These are phyloP conservation scores for Calonectria naviculata DNA, from an alignment of 2,329 filamentous ascomycete species.

Conservation along the genomic window DNA sequence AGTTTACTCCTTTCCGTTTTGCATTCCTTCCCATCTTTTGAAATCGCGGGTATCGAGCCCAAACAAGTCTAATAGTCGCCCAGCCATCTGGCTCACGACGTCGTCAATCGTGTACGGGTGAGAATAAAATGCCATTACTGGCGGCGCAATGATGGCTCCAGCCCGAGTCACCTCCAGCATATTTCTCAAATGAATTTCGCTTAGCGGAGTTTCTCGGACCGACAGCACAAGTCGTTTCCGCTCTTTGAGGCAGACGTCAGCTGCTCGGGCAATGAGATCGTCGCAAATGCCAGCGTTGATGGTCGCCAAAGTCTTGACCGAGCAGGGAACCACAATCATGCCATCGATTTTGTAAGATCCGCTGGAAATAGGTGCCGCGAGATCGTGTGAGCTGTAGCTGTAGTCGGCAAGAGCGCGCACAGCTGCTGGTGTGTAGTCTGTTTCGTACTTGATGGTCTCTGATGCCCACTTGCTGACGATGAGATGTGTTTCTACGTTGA, in stretches of 20 bases:
- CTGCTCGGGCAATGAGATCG: slow-evolving; percentile 57
- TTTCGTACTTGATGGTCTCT: slow-evolving; percentile 33
- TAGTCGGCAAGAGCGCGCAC: slow-evolving; percentile 27
- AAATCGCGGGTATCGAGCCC: slow-evolving; percentile 53
- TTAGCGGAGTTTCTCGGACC: slow-evolving; percentile 58
- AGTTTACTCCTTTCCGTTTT: background rate
- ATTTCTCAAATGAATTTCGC: slow-evolving; percentile 58
- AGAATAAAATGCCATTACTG: slow-evolving; percentile 58
- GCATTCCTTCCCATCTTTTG: slow-evolving; percentile 46
- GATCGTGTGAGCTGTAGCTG: slow-evolving; percentile 29
- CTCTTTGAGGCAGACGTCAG: slow-evolving; percentile 61
- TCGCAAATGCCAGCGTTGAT: slow-evolving; percentile 56
- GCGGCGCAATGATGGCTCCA: slow-evolving; percentile 57
- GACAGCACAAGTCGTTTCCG: slow-evolving; percentile 51
- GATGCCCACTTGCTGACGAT: slow-evolving; percentile 34
- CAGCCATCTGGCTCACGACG: slow-evolving; percentile 57
- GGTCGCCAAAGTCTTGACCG: slow-evolving; percentile 59
- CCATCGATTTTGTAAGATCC: slow-evolving; percentile 45
- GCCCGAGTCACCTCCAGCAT: slow-evolving; percentile 53
- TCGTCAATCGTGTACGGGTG: slow-evolving; percentile 52
- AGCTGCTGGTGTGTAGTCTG: slow-evolving; percentile 24
- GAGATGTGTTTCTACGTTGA: slow-evolving; percentile 33
- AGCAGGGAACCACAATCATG: slow-evolving; percentile 62
- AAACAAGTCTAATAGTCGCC: slow-evolving; percentile 58
- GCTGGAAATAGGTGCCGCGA: slow-evolving; percentile 30